Conservation (phyloP, 2,329 filamentous ascomycete genomes). For the Exophiala sp. region DNA sequence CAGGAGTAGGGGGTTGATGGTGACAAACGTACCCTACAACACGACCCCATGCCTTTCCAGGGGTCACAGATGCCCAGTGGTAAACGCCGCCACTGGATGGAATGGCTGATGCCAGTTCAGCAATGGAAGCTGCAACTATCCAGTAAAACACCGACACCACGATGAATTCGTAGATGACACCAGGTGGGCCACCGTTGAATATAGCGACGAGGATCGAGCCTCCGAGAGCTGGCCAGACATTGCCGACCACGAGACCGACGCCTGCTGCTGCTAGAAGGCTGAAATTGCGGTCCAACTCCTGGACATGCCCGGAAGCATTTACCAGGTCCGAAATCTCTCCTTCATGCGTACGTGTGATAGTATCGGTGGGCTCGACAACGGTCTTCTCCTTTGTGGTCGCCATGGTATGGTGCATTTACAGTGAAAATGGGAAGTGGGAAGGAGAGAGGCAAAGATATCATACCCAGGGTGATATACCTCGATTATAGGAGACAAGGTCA, state of each 20-base stretch:
- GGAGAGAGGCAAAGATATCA: not conserved
- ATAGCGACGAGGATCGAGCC: slow-evolving; percentile 43
- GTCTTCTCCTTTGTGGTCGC: slow-evolving; percentile 6
- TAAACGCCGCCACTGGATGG: slow-evolving; percentile 57
- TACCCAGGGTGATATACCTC: not conserved
- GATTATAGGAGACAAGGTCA: not conserved
- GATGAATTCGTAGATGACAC: slow-evolving; percentile 57
- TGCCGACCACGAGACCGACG: slow-evolving; percentile 57
- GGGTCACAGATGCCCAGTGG: slow-evolving; percentile 56
- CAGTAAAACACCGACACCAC: slow-evolving; percentile 51
- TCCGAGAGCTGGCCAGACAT: slow-evolving; percentile 58
- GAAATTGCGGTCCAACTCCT: slow-evolving; percentile 60
- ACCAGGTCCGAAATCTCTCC: slow-evolving; percentile 31
- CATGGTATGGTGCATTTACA: slow-evolving; percentile 1
- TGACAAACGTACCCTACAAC: slow-evolving; percentile 39
- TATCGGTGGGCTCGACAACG: not conserved
- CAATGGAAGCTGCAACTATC: slow-evolving; percentile 53
- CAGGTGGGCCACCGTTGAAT: slow-evolving; percentile 55
- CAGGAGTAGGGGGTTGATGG: not conserved
- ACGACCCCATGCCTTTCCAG: slow-evolving; percentile 50
- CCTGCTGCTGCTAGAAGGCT: slow-evolving; percentile 55
- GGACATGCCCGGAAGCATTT: slow-evolving; percentile 59
- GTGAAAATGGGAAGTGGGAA: not conserved
- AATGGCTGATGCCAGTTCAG: slow-evolving; percentile 56
- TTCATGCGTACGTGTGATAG: not conserved